Evolutionary conservation across 2,329 filamentous ascomycete genomes (phyloP).

Genomic region (Periconia sp.): DNA sequence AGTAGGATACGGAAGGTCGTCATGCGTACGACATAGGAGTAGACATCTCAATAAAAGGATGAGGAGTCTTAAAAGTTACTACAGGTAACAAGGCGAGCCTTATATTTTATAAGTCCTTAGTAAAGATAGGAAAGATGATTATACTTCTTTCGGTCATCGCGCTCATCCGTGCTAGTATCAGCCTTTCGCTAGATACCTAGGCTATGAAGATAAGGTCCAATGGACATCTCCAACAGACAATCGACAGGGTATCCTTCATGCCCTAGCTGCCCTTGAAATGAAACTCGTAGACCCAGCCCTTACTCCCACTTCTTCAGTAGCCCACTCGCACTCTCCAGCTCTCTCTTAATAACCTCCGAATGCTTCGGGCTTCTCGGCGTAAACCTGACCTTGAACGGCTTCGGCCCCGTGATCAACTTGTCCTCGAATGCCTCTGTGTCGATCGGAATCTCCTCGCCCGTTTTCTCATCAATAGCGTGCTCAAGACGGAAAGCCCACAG

Average conservation of each 20-base stretch:
- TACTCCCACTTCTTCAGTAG: conserved; percentile 29
- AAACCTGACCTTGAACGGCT: conserved; percentile 60
- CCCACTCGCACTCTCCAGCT: conserved; percentile 34
- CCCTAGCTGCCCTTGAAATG: not conserved
- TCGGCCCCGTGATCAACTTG: conserved; percentile 49
- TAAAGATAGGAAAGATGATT: too few species aligned
- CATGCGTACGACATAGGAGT: too few species aligned
- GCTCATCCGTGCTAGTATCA: too few species aligned
- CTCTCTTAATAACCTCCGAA: conserved; percentile 36
- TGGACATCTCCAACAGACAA: too few species aligned
- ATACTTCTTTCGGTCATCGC: too few species aligned
- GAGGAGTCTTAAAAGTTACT: too few species aligned
- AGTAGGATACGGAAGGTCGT: too few species aligned
- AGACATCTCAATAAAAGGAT: too few species aligned
- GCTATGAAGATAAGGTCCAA: too few species aligned
- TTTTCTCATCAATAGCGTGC: conserved; percentile 39
- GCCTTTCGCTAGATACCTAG: too few species aligned
- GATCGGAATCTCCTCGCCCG: conserved; percentile 51
- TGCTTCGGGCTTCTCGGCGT: conserved; percentile 50
- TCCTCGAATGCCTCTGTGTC: conserved; percentile 40
- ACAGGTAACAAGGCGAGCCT: too few species aligned
- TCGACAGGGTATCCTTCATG: not conserved
- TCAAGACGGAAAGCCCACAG: conserved; percentile 59
- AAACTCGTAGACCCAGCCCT: not conserved
- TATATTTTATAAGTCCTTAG: too few species aligned